Base-by-base conservation (phyloP, 2,329 filamentous ascomycete species). In the Polychaeton citri region DNA sequence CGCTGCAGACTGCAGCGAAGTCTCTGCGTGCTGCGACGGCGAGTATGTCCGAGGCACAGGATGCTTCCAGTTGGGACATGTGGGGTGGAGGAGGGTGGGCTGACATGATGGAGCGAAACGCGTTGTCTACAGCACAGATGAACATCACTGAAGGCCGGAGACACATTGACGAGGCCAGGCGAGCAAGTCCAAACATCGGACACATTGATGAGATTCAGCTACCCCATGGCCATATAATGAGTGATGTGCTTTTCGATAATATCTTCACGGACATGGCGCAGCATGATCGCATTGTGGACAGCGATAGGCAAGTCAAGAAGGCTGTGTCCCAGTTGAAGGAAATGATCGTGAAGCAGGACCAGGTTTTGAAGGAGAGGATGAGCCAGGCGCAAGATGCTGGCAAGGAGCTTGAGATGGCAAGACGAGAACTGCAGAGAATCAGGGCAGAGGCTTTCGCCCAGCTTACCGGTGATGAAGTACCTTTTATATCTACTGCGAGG, bases 51-150 rank as follows among this genome's bases (percentile, higher is more conserved):
- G 54, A 61, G 2, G 68, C 68, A 2, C 51, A 64, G 5, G 43
- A 50, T 9, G 51, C 58, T 28, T 66, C 64, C 3, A 52, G 54
- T 9, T 32, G 57, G 44, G 70, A 73, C 40, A 64, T 69, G 50
- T 68, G 66, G 35, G 68, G 68, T 28, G 68, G 66, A 12, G 66
- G 65, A 9, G 58, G 57, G 3, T 57, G 68, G 33, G 51, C 53
- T 2, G 66, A 71, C 47, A 66, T 72, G 62, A 64, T 69, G 56
- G 71, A 76, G 53, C 60, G 57, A 68, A 39, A 64, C 64, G 18
- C 52, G n/a, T 21, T 19, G 7, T 19, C 17, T 15, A 9, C 19
- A 10, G 48, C 19, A 3, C 17, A 15, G n/a, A 21, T 20, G 17
- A 15, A 19, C 16, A 34, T 24, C n/a, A 19, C 35, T n/a, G 16